These are phyloP conservation scores for Trichoderma citrinoviride DNA, from an alignment of 2,329 filamentous ascomycete genomes.

Conservation along the genomic window DNA sequence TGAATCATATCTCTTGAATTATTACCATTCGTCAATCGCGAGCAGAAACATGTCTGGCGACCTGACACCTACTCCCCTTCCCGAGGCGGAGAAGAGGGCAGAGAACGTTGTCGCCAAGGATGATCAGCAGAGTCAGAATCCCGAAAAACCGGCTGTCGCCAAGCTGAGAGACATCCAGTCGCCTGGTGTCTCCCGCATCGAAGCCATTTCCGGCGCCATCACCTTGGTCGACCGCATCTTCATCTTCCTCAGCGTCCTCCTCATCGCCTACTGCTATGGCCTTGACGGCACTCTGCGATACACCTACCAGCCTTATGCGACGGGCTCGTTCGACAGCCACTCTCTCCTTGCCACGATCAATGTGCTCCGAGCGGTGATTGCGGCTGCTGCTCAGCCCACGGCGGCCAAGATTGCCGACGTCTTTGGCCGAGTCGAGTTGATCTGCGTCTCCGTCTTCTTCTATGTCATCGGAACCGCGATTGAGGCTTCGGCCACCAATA, in stretches of 20 bases:
- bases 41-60: neutral
- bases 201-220: slow-evolving; percentile 54
- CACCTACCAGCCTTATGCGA: slow-evolving; percentile 56
- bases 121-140: neutral
- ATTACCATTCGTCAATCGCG: neutral
- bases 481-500: slow-evolving; percentile 49
- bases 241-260: slow-evolving; percentile 60
- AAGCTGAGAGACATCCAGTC: slow-evolving; percentile 35
- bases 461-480: slow-evolving; percentile 58
- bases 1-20: neutral
- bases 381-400: slow-evolving; percentile 56
- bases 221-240: slow-evolving; percentile 51
- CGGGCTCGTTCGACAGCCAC: slow-evolving; percentile 49
- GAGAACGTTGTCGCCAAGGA: neutral
- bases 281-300: slow-evolving; percentile 57
- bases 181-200: slow-evolving; percentile 58
- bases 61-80: neutral
- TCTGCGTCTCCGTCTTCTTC: slow-evolving; percentile 58
- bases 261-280: slow-evolving; percentile 63
- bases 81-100: slow-evolving; percentile 16
- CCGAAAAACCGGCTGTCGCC: neutral
- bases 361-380: slow-evolving; percentile 57
- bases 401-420: slow-evolving; percentile 60
- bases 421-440: slow-evolving; percentile 59
- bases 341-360: slow-evolving; percentile 57